Conservation (phyloP, 192 early-diverging fungal species). For the Linnemannia exigua region DNA sequence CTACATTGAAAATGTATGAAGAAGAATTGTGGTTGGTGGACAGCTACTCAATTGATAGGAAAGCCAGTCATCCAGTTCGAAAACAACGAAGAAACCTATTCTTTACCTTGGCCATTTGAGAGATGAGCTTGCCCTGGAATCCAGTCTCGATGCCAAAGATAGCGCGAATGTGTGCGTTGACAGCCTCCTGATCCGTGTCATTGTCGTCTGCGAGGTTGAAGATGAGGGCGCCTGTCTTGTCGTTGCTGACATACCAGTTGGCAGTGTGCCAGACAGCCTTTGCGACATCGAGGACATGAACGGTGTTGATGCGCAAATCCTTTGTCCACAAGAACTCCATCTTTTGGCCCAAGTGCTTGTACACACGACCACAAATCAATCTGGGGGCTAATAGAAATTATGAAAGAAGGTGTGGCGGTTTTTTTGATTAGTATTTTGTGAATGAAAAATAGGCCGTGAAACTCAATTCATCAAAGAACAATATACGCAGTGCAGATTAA, state of each 20-base stretch:
- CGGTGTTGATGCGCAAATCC: slow-evolving; percentile 93
- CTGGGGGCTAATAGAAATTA: slow-evolving; percentile 80
- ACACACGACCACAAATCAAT: slow-evolving; percentile 93
- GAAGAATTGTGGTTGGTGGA: background rate
- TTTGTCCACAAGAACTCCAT: slow-evolving; percentile 97
- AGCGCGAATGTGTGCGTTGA: slow-evolving; percentile 76
- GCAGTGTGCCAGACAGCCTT: slow-evolving; percentile 72
- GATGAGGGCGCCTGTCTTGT: slow-evolving; percentile 66
- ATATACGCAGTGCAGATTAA: background rate
- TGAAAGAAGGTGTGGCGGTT: background rate
- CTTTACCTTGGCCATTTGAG: slow-evolving; percentile 83
- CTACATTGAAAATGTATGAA: slow-evolving; percentile 41
- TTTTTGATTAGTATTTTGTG: background rate
- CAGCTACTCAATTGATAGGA: background rate
- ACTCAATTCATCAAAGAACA: background rate
- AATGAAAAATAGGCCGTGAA: background rate
- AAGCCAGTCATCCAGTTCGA: slow-evolving; percentile 21
- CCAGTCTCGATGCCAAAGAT: slow-evolving; percentile 90
- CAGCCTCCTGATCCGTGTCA: slow-evolving; percentile 89
- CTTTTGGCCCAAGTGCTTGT: slow-evolving; percentile 81
- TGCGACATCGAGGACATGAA: slow-evolving; percentile 91
- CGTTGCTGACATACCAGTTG: slow-evolving; percentile 64
- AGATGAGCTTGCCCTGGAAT: slow-evolving; percentile 84
- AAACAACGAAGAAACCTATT: slow-evolving; percentile 46
- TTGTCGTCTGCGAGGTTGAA: slow-evolving; percentile 92